A percentile compares a stretch with the other conserved stretches of the same genome.
Evolutionary conservation across 257 asterid species (phyloP).

Genomic region (Penstemon newberryi): DNA sequence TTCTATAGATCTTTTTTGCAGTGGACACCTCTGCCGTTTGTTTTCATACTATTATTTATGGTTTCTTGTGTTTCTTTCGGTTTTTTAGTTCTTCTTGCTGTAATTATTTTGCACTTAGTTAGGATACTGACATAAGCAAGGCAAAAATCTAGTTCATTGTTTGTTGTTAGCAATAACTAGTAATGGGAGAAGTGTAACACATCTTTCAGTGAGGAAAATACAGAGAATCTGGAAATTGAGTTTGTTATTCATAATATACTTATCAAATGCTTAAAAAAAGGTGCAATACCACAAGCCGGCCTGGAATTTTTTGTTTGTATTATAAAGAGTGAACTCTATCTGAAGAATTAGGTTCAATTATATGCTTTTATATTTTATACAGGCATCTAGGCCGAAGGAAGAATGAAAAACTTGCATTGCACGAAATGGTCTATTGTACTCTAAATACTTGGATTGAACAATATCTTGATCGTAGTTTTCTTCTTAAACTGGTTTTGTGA

Average conservation of each 20-base stretch:
- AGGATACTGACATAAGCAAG: constrained; percentile 17
- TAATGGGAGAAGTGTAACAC: constrained; percentile 13
- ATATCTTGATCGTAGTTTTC: constrained; percentile 7
- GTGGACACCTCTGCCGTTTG: neutral
- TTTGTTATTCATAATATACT: neutral
- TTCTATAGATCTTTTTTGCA: neutral
- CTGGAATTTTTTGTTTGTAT: neutral
- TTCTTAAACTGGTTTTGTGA: constrained; percentile 14
- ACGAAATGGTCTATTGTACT: neutral
- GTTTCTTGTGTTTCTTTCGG: neutral
- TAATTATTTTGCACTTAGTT: constrained; percentile 1
- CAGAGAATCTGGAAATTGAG: neutral
- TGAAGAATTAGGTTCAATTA: constrained; percentile 7
- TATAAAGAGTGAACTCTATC: neutral
- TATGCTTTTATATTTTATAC: constrained; percentile 3
- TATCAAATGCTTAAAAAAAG: constrained; percentile 10
- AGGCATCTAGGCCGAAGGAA: constrained; percentile 6
- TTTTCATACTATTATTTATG: neutral
- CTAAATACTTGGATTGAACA: neutral
- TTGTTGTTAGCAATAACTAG: constrained; percentile 10
- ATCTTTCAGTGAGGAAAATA: neutral
- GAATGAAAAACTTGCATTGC: neutral
- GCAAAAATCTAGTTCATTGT: neutral
- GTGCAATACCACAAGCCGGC: neutral
- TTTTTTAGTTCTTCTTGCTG: constrained; percentile 14